These are phyloP conservation scores for Trypanosoma melophagium DNA, from an alignment of 208 protist species.

Conservation along the genomic window DNA sequence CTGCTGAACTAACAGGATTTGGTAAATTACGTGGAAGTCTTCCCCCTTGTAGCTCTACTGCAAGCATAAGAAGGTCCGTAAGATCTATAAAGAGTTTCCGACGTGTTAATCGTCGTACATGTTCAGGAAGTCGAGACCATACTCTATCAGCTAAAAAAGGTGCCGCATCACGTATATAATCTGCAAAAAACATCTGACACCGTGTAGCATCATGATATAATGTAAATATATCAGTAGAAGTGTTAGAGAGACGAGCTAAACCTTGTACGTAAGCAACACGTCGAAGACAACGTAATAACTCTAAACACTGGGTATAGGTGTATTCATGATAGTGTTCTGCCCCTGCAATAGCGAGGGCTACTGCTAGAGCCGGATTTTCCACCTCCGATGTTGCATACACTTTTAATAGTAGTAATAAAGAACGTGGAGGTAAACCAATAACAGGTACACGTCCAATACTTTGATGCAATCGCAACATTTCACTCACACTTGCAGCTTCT, in stretches of 20 bases:
- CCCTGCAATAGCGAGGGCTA: slow-evolving; percentile 73
- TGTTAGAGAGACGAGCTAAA: slow-evolving; percentile 37
- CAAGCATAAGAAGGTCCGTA: slow-evolving; percentile 70
- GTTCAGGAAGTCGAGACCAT: slow-evolving; percentile 78
- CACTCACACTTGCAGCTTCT: slow-evolving; percentile 47
- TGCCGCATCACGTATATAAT: slow-evolving; percentile 58
- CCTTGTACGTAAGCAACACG: slow-evolving; percentile 66
- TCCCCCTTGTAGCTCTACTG: slow-evolving; percentile 61
- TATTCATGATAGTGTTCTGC: slow-evolving; percentile 75
- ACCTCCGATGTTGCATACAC: slow-evolving; percentile 65
- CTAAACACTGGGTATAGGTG: slow-evolving; percentile 61
- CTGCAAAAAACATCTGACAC: slow-evolving; percentile 40
- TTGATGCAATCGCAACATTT: slow-evolving; percentile 54
- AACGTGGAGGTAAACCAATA: slow-evolving; percentile 61
- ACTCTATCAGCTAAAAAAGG: slow-evolving; percentile 72
- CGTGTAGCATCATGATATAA: slow-evolving; percentile 58
- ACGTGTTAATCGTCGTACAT: slow-evolving; percentile 51
- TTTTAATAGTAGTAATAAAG: slow-evolving; percentile 66
- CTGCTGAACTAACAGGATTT: slow-evolving; percentile 59
- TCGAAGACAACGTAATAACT: slow-evolving; percentile 78
- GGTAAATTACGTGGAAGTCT: slow-evolving; percentile 59
- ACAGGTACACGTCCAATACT: slow-evolving; percentile 36
- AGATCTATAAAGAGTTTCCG: slow-evolving; percentile 70
- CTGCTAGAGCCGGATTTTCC: slow-evolving; percentile 66
- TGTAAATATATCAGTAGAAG: not conserved